Evolutionary conservation across 192 early-diverging fungal genomes (phyloP).

Genomic region (Backusella tarrabulga): DNA sequence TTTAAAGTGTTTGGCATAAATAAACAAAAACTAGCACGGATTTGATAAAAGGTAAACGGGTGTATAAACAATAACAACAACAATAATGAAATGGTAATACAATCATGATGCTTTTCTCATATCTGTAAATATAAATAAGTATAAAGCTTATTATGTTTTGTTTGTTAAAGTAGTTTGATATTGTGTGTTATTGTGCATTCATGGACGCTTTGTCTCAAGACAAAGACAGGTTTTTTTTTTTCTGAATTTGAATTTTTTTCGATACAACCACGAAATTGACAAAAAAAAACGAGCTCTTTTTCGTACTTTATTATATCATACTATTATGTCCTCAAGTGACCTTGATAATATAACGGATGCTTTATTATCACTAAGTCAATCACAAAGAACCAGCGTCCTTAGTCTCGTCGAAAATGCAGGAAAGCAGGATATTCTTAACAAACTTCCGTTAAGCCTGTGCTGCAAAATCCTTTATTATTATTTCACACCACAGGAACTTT

Average conservation of each 20-base stretch:
- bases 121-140: too few relatives aligned
- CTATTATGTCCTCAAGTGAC: not conserved
- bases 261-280: too few relatives aligned
- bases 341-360: not conserved
- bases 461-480: constrained; percentile 1
- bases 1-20: not conserved
- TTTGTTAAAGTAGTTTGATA: too few relatives aligned
- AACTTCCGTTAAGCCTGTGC: not conserved
- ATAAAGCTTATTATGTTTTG: too few relatives aligned
- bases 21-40: not conserved
- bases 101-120: too few relatives aligned
- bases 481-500: constrained; percentile 13
- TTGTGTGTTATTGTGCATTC: too few relatives aligned
- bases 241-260: too few relatives aligned
- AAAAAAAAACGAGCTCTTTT: not conserved
- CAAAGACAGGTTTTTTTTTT: too few relatives aligned
- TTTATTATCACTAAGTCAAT: not conserved
- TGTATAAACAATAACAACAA: too few relatives aligned
- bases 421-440: not conserved
- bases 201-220: too few relatives aligned
- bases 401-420: not conserved
- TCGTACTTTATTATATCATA: not conserved
- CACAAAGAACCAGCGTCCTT: not conserved
- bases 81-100: not conserved
- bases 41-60: not conserved